These are phyloP conservation scores for Phytophthora citrophthora DNA, from an alignment of 352 stramenopile genomes.

Conservation along the genomic window DNA sequence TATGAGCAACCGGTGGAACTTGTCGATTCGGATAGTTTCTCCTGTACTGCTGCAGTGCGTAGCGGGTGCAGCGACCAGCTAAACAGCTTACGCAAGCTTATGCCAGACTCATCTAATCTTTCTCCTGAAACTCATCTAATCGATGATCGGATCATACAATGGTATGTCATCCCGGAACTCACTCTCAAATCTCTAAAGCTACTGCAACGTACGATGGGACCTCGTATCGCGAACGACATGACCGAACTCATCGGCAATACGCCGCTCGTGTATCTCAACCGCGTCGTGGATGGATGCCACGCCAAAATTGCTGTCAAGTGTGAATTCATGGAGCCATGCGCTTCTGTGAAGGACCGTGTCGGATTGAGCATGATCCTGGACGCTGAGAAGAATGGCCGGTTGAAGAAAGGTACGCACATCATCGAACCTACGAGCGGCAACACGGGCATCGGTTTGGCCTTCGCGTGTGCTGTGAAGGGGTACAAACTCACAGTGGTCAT, in stretches of 20 bases:
- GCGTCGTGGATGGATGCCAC: constrained; percentile 71
- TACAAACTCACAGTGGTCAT: constrained; percentile 30
- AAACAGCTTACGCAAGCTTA: too few relatives aligned
- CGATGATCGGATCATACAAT: neutral
- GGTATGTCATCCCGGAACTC: too few relatives aligned
- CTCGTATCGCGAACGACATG: constrained; percentile 89
- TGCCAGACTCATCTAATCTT: too few relatives aligned
- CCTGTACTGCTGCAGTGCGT: too few relatives aligned
- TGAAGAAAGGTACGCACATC: constrained; percentile 71
- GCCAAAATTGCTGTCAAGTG: constrained; percentile 87
- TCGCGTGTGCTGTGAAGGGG: too few relatives aligned
- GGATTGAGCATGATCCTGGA: constrained; percentile 75
- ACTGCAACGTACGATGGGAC: neutral
- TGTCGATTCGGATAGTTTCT: neutral
- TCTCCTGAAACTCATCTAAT: neutral
- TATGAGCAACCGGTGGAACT: neutral
- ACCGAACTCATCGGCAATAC: constrained; percentile 95
- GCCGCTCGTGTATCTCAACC: constrained; percentile 92
- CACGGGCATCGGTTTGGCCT: neutral
- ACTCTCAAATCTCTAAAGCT: neutral
- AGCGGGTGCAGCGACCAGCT: too few relatives aligned
- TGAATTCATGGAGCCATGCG: constrained; percentile 87
- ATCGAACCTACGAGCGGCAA: constrained; percentile 21
- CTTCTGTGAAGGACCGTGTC: constrained; percentile 85
- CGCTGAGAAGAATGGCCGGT: constrained; percentile 45